Percentiles rank a stretch among this genome's conserved stretches.
These are phyloP conservation scores for Bathelium albidoporum DNA, from an alignment of 495 filamentous ascomycete species.

Conservation along the genomic window DNA sequence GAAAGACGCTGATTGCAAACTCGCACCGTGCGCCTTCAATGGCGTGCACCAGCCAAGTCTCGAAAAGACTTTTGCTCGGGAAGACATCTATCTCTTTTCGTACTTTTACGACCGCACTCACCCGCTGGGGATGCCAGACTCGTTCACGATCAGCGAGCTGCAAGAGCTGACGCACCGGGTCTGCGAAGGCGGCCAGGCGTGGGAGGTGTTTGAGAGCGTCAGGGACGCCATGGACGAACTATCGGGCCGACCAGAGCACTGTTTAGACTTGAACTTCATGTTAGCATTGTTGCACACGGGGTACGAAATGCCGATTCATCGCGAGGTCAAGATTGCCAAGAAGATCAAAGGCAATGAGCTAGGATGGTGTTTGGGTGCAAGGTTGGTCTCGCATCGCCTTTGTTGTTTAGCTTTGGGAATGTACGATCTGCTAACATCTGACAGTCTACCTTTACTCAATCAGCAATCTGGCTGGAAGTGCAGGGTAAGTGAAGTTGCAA, in stretches of 20 bases:
- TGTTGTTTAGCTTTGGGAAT: neutral
- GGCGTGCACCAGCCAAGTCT: conserved; percentile 90
- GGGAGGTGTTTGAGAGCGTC: conserved; percentile 67
- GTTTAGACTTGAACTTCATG: conserved; percentile 94
- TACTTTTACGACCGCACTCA: conserved; percentile 94
- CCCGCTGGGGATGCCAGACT: conserved; percentile 89
- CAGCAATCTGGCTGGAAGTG: conserved; percentile 70
- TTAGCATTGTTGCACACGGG: conserved; percentile 83
- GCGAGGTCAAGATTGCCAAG: conserved; percentile 96
- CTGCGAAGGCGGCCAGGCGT: conserved; percentile 59
- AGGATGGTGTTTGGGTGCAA: conserved; percentile 95
- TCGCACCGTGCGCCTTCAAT: conserved; percentile 93
- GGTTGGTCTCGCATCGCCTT: conserved; percentile 43
- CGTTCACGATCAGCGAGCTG: conserved; percentile 81
- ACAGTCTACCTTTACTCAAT: conserved; percentile 61
- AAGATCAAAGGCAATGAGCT: conserved; percentile 95
- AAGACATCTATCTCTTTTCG: conserved; percentile 92
- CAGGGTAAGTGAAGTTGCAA: conserved; percentile 52
- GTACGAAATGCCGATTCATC: conserved; percentile 93
- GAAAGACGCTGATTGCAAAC: conserved; percentile 71
- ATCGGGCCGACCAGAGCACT: conserved; percentile 70
- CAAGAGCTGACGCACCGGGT: conserved; percentile 73
- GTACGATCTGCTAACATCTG: conserved; percentile 3
- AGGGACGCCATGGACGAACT: conserved; percentile 67
- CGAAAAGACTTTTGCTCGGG: conserved; percentile 79